Base-by-base conservation (phyloP, 2,329 filamentous ascomycete species). In the Venturiaceae sp. region DNA sequence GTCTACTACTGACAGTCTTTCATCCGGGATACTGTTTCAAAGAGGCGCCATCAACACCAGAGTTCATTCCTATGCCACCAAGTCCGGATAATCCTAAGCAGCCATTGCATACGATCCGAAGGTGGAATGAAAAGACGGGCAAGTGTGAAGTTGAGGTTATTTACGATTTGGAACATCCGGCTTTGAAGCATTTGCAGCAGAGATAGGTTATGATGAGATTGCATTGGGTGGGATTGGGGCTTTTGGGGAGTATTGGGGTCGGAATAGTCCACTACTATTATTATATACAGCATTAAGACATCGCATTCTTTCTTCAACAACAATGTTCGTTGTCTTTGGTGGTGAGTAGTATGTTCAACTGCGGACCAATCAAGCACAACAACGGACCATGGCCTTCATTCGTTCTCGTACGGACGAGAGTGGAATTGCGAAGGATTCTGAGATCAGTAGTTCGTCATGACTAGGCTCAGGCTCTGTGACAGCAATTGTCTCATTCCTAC, bases 21-120 rank as follows among this genome's bases (percentile, higher is more conserved):
- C 58, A 59, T 26, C 58, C 58, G 5, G 58, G 52, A 16, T 47
- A 39, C 53, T 59, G 52, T 26, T 59, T 59, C 58, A 34, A 37
- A 11, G 55, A 57, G 30, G 57, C 39, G 21, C 57, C 47, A 9
- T 21, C 4, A 13, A 21, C 3, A 32, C 26, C 36, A 8, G 28
- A 32, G 7, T 46, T 56, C 8, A 54, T 44, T 1, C 32, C 30
- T 3, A 46, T 55, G 37, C 44, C 32, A 21, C 3, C 13, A 2
- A 37, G 23, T 21, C 57, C 57, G 4, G 47, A 55, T 11, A 28
- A 56, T 19, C 23, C 26, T 13, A 28, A 39, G 32, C 26, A 23
- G 33, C 57, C 57, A 5, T 13, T 58, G 5, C 44, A 54, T n/a
- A 58, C 57, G 2, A 54, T 58, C n/a, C 28, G 57, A 8, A 19